phyloP scores from a whole-genome alignment of 768 basidiomycete genomes.

The Tylopilus felleus region DNA sequence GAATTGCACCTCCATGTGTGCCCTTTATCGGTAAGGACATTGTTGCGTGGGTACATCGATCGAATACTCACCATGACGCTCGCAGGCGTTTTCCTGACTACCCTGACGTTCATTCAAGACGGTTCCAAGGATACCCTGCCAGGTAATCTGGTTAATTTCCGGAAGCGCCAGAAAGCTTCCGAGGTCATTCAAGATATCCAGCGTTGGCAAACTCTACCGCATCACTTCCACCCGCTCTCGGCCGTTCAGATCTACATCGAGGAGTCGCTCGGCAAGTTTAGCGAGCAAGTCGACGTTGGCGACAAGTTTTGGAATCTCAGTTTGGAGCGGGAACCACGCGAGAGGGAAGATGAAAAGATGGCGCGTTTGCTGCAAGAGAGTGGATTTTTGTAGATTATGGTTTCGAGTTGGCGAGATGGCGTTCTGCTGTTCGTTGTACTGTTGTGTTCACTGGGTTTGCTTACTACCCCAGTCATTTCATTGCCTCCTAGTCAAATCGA shows the following conservation, averaged over 20 bases:
- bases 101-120: slow-evolving; percentile 96
- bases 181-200: slow-evolving; percentile 97
- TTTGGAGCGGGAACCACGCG: slow-evolving; percentile 86
- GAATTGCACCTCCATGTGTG: slow-evolving; percentile 88
- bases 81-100: slow-evolving; percentile 91
- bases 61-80: not conserved
- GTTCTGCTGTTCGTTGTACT: slow-evolving; percentile 18
- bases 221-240: slow-evolving; percentile 73
- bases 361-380: slow-evolving; percentile 84
- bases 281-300: slow-evolving; percentile 62
- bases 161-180: slow-evolving; percentile 92
- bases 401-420: not conserved
- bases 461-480: slow-evolving; percentile 10
- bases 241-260: slow-evolving; percentile 73
- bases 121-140: slow-evolving; percentile 85
- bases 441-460: slow-evolving; percentile 13
- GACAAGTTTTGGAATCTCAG: slow-evolving; percentile 84
- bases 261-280: slow-evolving; percentile 70
- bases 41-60: not conserved
- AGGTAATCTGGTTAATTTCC: slow-evolving; percentile 86
- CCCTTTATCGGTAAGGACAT: slow-evolving; percentile 82
- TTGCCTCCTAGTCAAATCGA: not conserved
- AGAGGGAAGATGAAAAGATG: slow-evolving; percentile 97
- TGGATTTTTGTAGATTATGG: slow-evolving; percentile 61
- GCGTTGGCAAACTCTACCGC: slow-evolving; percentile 89